phyloP scores from a whole-genome alignment of 2,329 filamentous ascomycete genomes.

The Diaporthe eres region DNA sequence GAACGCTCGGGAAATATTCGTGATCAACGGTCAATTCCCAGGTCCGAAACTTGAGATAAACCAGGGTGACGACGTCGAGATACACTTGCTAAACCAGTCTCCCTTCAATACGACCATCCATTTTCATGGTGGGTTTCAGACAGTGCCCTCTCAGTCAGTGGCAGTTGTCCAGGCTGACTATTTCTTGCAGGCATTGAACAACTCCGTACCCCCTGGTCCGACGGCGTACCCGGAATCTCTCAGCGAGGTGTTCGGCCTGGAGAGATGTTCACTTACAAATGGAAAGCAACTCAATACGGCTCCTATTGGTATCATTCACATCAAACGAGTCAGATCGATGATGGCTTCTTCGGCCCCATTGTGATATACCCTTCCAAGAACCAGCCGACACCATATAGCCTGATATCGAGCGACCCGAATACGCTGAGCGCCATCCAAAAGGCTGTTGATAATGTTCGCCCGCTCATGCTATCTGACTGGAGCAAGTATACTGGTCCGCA shows the following conservation, averaged over 20 bases:
- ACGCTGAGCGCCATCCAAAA: slow-evolving; percentile 13
- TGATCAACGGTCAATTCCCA: slow-evolving; percentile 73
- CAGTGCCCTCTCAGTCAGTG: background rate
- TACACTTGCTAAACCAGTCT: slow-evolving; percentile 61
- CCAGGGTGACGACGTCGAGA: slow-evolving; percentile 64
- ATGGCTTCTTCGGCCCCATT: slow-evolving; percentile 72
- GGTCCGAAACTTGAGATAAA: slow-evolving; percentile 70
- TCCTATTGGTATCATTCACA: slow-evolving; percentile 75
- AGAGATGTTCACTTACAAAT: slow-evolving; percentile 65
- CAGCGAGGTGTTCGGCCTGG: slow-evolving; percentile 66
- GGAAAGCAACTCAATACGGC: slow-evolving; percentile 69
- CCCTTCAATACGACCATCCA: slow-evolving; percentile 48
- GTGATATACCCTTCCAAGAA: slow-evolving; percentile 57
- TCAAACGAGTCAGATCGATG: slow-evolving; percentile 67
- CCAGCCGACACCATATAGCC: slow-evolving; percentile 1
- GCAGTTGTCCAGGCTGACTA: background rate
- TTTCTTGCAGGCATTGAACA: slow-evolving; percentile 59
- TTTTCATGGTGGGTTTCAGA: background rate
- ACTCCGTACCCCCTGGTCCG: slow-evolving; percentile 69
- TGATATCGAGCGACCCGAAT: slow-evolving; percentile 17
- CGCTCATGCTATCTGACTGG: slow-evolving; percentile 23
- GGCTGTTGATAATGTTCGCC: slow-evolving; percentile 1
- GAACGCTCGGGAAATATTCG: slow-evolving; percentile 55
- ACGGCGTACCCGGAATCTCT: slow-evolving; percentile 70
- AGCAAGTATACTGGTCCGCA: background rate